Evolutionary conservation across 176 grass and related monocot genomes (phyloP), one percentile per base, ranked within the genome.

Genomic region (Melocanna baccifera): DNA sequence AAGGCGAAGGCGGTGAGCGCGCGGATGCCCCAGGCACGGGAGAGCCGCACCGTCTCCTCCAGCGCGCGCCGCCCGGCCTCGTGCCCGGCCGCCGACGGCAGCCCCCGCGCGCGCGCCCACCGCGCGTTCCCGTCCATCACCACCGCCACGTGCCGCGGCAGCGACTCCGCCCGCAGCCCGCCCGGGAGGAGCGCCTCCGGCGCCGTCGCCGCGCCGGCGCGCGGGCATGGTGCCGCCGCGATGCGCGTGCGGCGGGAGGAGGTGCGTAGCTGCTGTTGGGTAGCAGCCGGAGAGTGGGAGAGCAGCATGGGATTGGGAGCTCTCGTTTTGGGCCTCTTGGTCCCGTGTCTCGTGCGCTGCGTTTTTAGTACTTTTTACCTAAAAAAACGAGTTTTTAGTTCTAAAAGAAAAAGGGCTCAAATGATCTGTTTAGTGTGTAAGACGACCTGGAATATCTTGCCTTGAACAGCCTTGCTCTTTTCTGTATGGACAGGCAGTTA

Each of bases 101-200:
- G 77, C n/a, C 84, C 83, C 6, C 94, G 71, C 7, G 86, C 84
- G 23, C 81, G 81, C 28, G 91, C 94, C 91, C 88, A 91, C 84
- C 91, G 86, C 61, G 88, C 87, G 86, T 93, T 93, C 64, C 94
- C 94, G 88, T 96, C 94, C 91, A 96, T 93, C 73, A 96, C 89
- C 67, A 96, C 82, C 36, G 93, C 93, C 86, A 96, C 93, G 76
- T 96, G 88, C 7, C 73, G 61, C 36, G 91, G 94, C 71, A 93
- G 67, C 67, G 69, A 36, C 79, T 93, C 86, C 32, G 64, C 73
- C 22, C 76, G 86, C 62, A 96, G 69, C 45, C 7, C 59, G 26
- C 28, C 10, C 7, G 77, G 81, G 67, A 90, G 90, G 82, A 81
- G 73, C 22, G 10, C 67, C 62, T 46, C 85, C 7, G 85, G 11